Conservation (phyloP, 176 grass and related monocot species). For the Oryza australiensis region DNA sequence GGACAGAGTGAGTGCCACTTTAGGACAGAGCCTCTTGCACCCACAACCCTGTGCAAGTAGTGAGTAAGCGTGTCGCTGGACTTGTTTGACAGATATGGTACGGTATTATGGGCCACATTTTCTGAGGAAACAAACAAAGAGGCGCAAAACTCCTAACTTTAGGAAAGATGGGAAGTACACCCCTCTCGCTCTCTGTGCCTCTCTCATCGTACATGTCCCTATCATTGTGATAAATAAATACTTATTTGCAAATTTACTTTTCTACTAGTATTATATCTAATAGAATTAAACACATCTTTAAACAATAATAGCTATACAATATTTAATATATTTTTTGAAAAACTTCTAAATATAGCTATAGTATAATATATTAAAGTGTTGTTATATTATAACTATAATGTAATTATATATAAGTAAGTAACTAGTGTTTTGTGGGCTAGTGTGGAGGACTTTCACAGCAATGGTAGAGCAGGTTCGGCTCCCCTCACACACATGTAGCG, state of each 20-base stretch:
- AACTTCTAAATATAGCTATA: too few relatives aligned
- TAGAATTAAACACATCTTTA: not conserved
- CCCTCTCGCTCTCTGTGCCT: not conserved
- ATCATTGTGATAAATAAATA: not conserved
- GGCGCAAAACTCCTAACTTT: not conserved
- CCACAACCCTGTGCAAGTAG: not conserved
- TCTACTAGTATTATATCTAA: not conserved
- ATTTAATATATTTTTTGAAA: too few relatives aligned
- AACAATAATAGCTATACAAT: too few relatives aligned
- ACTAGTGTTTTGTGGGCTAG: too few relatives aligned
- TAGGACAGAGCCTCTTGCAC: not conserved
- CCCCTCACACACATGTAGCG: too few relatives aligned
- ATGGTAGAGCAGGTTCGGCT: too few relatives aligned
- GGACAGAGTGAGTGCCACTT: too few relatives aligned
- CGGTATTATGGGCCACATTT: not conserved
- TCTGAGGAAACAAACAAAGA: not conserved
- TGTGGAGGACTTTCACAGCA: too few relatives aligned
- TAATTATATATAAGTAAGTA: too few relatives aligned
- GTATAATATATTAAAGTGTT: too few relatives aligned
- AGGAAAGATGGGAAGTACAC: not conserved
- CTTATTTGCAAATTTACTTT: not conserved
- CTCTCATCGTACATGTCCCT: not conserved
- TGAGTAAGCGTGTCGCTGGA: not conserved
- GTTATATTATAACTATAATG: too few relatives aligned
- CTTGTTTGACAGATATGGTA: slow-evolving; percentile 1